Evolutionary conservation across 768 basidiomycete genomes (phyloP).

Genomic region (Suillus decipiens): DNA sequence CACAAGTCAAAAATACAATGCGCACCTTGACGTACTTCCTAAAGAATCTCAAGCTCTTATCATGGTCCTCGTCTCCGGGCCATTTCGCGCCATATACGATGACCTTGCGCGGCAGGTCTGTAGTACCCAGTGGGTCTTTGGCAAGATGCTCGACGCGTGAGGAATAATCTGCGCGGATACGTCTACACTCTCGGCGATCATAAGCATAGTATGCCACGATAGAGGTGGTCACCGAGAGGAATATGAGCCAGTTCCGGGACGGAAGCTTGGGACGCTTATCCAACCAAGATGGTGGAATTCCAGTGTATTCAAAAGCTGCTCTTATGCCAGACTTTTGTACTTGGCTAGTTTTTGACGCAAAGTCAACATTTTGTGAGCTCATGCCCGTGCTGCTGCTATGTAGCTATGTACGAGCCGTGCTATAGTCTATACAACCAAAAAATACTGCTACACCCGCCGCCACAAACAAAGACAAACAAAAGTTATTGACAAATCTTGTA

Average conservation of each 20-base stretch:
- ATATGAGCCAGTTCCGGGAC: slow-evolving; percentile 93
- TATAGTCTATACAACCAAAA: slow-evolving; percentile 23
- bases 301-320: slow-evolving; percentile 66
- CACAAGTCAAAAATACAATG: slow-evolving; percentile 18
- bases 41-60: slow-evolving; percentile 84
- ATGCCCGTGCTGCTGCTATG: slow-evolving; percentile 4
- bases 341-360: slow-evolving; percentile 1
- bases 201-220: slow-evolving; percentile 76
- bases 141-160: slow-evolving; percentile 79
- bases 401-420: slow-evolving; percentile 1
- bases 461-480: slow-evolving; percentile 24
- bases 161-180: slow-evolving; percentile 75
- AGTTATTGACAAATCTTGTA: not conserved
- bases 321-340: slow-evolving; percentile 52
- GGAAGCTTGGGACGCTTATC: slow-evolving; percentile 85
- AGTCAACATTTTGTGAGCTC: slow-evolving; percentile 11
- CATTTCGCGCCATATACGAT: slow-evolving; percentile 88
- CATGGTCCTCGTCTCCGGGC: slow-evolving; percentile 93
- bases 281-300: slow-evolving; percentile 75
- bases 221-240: slow-evolving; percentile 75
- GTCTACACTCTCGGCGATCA: slow-evolving; percentile 81
- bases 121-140: slow-evolving; percentile 61
- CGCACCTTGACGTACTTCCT: slow-evolving; percentile 96
- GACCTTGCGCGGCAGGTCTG: slow-evolving; percentile 75
- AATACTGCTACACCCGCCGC: slow-evolving; percentile 23